phyloP scores from a whole-genome alignment of 2,329 filamentous ascomycete species.

The Ceratocystis cubensis region DNA sequence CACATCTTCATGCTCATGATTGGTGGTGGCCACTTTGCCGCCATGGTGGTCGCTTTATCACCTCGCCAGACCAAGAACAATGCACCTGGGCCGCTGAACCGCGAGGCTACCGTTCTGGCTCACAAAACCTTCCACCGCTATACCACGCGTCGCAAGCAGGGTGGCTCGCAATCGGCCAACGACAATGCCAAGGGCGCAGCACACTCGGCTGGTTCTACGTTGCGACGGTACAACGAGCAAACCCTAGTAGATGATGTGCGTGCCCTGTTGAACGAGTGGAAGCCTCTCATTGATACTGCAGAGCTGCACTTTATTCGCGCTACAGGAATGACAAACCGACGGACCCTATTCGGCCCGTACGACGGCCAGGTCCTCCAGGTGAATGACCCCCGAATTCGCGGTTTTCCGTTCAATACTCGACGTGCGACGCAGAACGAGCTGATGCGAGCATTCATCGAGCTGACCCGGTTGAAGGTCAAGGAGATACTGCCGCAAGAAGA shows the following conservation, averaged over 20 bases:
- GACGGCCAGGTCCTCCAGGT: slow-evolving; percentile 71
- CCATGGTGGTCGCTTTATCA: slow-evolving; percentile 82
- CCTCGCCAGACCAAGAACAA: slow-evolving; percentile 62
- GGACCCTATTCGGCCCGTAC: slow-evolving; percentile 82
- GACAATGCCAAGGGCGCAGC: slow-evolving; percentile 89
- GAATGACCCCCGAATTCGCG: slow-evolving; percentile 67
- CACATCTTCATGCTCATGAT: slow-evolving; percentile 98
- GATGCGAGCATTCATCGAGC: slow-evolving; percentile 85
- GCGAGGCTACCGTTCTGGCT: slow-evolving; percentile 75
- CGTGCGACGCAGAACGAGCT: slow-evolving; percentile 88
- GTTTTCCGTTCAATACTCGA: slow-evolving; percentile 86
- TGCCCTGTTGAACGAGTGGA: slow-evolving; percentile 71
- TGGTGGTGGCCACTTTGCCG: slow-evolving; percentile 91
- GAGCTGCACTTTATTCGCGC: slow-evolving; percentile 82
- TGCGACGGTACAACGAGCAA: slow-evolving; percentile 88
- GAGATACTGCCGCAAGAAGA: slow-evolving; percentile 58
- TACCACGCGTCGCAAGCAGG: slow-evolving; percentile 90
- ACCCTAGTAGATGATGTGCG: slow-evolving; percentile 83
- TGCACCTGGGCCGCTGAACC: slow-evolving; percentile 57
- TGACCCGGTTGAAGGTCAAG: slow-evolving; percentile 77
- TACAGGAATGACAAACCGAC: slow-evolving; percentile 71
- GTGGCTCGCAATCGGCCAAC: slow-evolving; percentile 86
- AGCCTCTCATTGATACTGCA: slow-evolving; percentile 66
- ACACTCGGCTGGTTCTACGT: slow-evolving; percentile 79
- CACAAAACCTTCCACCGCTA: slow-evolving; percentile 98